Base-by-base conservation (phyloP, 1,284 basidiomycete species). In the Puccinia brachypodii region DNA sequence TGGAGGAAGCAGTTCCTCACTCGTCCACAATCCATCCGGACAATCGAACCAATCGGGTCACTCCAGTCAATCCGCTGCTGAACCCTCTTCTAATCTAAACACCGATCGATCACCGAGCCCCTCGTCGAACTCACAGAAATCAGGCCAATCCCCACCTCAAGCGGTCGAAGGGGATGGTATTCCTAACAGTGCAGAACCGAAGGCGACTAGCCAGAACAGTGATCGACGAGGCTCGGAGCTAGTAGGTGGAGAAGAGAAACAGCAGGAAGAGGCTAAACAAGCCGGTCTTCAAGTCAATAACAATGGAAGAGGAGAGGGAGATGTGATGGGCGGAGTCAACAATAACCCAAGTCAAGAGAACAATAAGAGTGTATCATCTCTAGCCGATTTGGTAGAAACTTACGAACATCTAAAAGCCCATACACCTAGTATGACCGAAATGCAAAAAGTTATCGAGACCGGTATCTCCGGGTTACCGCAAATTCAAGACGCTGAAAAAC, bases 401-500 rank as follows among this genome's bases (percentile, higher is more conserved):
- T 99, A 98, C 86, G 96, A 98, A 88, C 93, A 90, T 71, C 95
- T 86, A 94, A 83, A 99, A 96, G 88, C 94, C 96, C 79, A 74
- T 36, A 71, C 68, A 40, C 72, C 79, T 25, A 94, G 94, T 84
- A 91, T 96, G 86, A 91, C 83, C 14, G 77, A 82, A 40, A 83
- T 97, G 64, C 93, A 96, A 88, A 93, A 95, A 86, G 91, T 97
- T 85, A 90, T 99, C 76, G 95, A 99, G 85, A 92, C 93, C 33
- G 93, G 95, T 77, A 94, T 94, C 86, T 90, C 92, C 64, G 94
- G 91, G 85, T 91, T 94, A 82, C 97, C 97, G 7, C 93, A 96
- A 86, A 94, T 96, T 31, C 90, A 93, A 83, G 97, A 99, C 86
- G 95, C 94, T 22, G 95, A 97, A 87, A 95, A 95, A 88, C 94